These are phyloP conservation scores for Trichophyton verrucosum DNA, from an alignment of 2,329 filamentous ascomycete genomes.

Conservation along the genomic window DNA sequence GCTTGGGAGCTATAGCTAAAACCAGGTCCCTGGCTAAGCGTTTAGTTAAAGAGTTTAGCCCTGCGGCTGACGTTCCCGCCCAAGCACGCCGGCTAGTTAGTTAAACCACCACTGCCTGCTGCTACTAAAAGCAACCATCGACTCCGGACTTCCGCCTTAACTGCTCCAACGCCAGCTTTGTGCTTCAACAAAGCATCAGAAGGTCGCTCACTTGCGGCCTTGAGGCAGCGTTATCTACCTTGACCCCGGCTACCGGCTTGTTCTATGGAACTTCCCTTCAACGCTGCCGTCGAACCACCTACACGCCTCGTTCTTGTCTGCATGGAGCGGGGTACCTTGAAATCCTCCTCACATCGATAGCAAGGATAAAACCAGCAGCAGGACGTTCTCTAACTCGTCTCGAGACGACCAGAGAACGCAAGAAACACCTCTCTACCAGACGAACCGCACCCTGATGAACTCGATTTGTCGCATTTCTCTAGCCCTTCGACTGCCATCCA, in stretches of 20 bases:
- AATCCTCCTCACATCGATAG: background rate
- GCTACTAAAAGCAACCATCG: background rate
- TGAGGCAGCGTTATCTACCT: background rate
- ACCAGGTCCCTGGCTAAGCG: background rate
- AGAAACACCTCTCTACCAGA: too few relatives aligned
- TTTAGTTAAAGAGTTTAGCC: background rate
- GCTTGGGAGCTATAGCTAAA: too few relatives aligned
- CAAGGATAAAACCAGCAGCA: background rate
- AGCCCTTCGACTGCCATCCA: background rate
- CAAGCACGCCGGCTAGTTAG: background rate
- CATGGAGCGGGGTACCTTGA: constrained; percentile 2
- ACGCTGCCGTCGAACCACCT: background rate
- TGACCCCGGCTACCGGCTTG: background rate
- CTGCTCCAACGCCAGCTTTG: background rate
- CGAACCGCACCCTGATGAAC: background rate
- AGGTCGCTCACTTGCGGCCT: background rate
- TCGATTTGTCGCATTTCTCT: background rate
- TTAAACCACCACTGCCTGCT: too few relatives aligned
- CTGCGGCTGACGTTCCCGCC: background rate
- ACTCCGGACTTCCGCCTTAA: background rate
- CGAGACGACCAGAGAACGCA: background rate
- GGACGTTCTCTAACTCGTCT: background rate
- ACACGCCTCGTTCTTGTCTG: background rate
- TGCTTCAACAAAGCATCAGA: background rate
- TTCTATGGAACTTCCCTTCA: background rate